Evolutionary conservation across 129 eudicot genomes (phyloP).

Genomic region (Centrapalus pauciflorus): DNA sequence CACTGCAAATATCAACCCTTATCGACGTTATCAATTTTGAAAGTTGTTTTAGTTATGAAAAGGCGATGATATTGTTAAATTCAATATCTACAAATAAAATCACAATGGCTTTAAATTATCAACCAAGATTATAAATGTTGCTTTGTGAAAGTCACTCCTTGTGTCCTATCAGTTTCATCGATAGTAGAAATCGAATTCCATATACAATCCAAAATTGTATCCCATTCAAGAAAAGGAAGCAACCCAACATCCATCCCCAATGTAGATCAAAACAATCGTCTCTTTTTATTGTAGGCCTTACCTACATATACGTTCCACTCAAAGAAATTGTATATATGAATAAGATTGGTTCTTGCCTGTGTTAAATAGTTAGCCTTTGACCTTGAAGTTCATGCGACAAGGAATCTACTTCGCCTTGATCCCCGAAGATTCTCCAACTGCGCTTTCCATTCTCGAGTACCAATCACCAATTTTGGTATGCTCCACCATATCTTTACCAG

Average conservation of each 20-base stretch:
- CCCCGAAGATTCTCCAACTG: slow-evolving; percentile 39
- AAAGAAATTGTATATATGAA: neutral
- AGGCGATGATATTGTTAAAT: no score
- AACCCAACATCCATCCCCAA: slow-evolving; percentile 7
- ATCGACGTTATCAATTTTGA: no score
- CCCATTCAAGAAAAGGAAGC: slow-evolving; percentile 5
- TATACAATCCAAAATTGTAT: slow-evolving; percentile 12
- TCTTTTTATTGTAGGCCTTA: slow-evolving; percentile 14
- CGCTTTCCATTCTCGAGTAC: slow-evolving; percentile 38
- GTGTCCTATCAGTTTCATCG: neutral
- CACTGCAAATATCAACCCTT: no score
- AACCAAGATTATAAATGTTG: no score
- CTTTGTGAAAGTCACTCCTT: no score
- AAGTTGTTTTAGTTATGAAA: no score
- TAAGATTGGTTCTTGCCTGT: neutral
- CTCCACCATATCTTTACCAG: slow-evolving; percentile 46
- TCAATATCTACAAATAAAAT: no score
- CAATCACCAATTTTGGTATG: slow-evolving; percentile 38
- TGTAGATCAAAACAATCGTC: slow-evolving; percentile 3
- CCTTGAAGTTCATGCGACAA: neutral
- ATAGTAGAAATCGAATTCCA: neutral
- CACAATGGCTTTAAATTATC: no score
- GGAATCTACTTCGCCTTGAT: slow-evolving; percentile 26
- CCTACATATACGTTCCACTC: slow-evolving; percentile 1
- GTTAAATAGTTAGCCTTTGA: slow-evolving; percentile 4